Percentiles rank a stretch among this genome's conserved stretches.
Evolutionary conservation across 2,329 filamentous ascomycete genomes (phyloP).

Genomic region (Clathrospora elynae): DNA sequence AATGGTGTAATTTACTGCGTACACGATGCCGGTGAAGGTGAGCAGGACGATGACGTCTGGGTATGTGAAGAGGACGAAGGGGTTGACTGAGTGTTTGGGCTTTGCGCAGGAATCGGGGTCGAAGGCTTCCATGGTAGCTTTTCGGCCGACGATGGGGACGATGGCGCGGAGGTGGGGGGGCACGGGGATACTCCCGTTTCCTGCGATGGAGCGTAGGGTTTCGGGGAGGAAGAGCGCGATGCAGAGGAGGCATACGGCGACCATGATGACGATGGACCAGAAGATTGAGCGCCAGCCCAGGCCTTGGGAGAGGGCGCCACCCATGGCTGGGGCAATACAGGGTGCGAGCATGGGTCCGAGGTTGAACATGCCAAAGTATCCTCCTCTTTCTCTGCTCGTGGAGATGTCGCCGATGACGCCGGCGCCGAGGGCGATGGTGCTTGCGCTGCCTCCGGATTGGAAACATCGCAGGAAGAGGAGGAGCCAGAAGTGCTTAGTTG

Average conservation of each 20-base stretch:
- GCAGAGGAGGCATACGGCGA: constrained; percentile 42
- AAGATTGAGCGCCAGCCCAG: constrained; percentile 47
- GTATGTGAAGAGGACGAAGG: constrained; percentile 35
- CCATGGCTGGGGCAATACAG: constrained; percentile 40
- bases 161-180: constrained; percentile 28
- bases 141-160: constrained; percentile 32
- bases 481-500: constrained; percentile 40
- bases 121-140: constrained; percentile 15
- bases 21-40: constrained; percentile 43
- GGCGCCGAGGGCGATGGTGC: constrained; percentile 63
- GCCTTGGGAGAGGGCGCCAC: constrained; percentile 42
- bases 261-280: constrained; percentile 50
- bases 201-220: constrained; percentile 51
- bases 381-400: constrained; percentile 70
- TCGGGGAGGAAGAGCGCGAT: constrained; percentile 50
- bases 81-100: constrained; percentile 33
- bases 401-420: constrained; percentile 75
- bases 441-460: constrained; percentile 49
- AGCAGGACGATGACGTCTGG: constrained; percentile 52
- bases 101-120: constrained; percentile 20
- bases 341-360: constrained; percentile 51
- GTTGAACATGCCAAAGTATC: constrained; percentile 71
- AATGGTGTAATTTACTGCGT: constrained; percentile 40
- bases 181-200: constrained; percentile 42
- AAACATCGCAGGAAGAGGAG: constrained; percentile 44